These are phyloP conservation scores for Dalbergia cochinchinensis DNA, from an alignment of 306 rosid genomes.

Conservation along the genomic window DNA sequence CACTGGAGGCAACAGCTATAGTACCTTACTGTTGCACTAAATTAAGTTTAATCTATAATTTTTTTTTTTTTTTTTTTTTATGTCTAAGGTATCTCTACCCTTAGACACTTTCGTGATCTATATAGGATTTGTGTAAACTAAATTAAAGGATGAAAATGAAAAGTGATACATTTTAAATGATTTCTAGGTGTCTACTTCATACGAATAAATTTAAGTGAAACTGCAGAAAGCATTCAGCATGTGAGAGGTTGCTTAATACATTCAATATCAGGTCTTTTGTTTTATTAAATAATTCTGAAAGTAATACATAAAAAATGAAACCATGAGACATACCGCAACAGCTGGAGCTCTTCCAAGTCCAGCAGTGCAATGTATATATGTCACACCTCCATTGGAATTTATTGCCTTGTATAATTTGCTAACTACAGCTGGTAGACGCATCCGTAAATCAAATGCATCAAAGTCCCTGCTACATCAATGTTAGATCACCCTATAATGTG, in stretches of 20 bases:
- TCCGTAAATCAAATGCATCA: constrained; percentile 83
- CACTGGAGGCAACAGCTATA: neutral
- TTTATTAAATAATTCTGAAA: constrained; percentile 6
- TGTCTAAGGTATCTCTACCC: no score
- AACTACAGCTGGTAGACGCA: constrained; percentile 81
- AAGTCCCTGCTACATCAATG: constrained; percentile 78
- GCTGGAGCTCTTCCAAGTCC: constrained; percentile 99
- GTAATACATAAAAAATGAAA: constrained; percentile 35
- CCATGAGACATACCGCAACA: constrained; percentile 65
- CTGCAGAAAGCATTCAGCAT: neutral
- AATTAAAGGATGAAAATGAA: neutral
- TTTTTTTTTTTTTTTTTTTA: no score
- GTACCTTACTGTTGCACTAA: neutral
- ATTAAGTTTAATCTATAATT: neutral
- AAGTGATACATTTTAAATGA: neutral
- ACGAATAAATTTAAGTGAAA: constrained; percentile 29
- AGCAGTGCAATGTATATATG: constrained; percentile 97
- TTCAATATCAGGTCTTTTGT: neutral
- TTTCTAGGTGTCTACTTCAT: neutral
- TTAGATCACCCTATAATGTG: constrained; percentile 40
- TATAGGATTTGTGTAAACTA: neutral
- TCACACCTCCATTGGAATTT: constrained; percentile 82
- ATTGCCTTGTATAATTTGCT: constrained; percentile 81
- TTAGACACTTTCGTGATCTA: neutral
- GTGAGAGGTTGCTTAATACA: constrained; percentile 31